These are phyloP conservation scores for Medicago truncatula DNA, from an alignment of 306 rosid genomes.

Conservation along the genomic window MtrunA17r5.0-ANR NC_053046.1:30917501-30918000, in stretches of 20 bases:
- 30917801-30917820: neutral
- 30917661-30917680: neutral
- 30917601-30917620: neutral
- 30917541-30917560: neutral
- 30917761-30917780: conserved; percentile 3
- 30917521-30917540: neutral
- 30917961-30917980: neutral
- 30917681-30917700: conserved; percentile 8
- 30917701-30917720: neutral
- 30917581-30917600: neutral
- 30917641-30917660: neutral
- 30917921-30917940: neutral
- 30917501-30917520: neutral
- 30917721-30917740: conserved; percentile 17
- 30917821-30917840: conserved; percentile 2
- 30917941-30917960: neutral
- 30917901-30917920: neutral
- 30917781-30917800: neutral
- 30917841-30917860: conserved; percentile 11
- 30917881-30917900: conserved; percentile 11
- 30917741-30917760: conserved; percentile 16
- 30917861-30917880: neutral
- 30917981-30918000: neutral
- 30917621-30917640: neutral
- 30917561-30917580: neutral